Percentiles rank a stretch among this genome's conserved stretches.
Conservation (phyloP, 495 filamentous ascomycete species). For the Podospora tetraspora region DNA sequence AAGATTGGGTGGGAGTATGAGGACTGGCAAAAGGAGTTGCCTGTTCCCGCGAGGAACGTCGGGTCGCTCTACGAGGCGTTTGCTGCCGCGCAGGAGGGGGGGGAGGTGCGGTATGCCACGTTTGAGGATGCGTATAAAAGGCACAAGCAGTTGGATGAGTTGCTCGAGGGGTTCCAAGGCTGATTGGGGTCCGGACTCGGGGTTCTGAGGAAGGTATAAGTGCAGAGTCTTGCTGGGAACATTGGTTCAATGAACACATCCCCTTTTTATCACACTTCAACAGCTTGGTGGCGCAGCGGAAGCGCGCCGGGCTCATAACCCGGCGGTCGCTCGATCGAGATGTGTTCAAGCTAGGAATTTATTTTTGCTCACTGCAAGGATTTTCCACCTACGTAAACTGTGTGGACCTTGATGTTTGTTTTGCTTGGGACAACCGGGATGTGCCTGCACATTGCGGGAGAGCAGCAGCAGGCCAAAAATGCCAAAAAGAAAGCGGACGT, state of each 20-base stretch:
- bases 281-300: neutral
- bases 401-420: no score
- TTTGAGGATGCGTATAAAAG: constrained; percentile 42
- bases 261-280: neutral
- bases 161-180: constrained; percentile 7
- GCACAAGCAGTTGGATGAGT: constrained; percentile 34
- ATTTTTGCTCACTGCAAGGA: neutral
- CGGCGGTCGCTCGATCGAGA: neutral
- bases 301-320: neutral
- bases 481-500: neutral
- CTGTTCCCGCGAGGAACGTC: constrained; percentile 37
- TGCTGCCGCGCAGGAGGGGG: constrained; percentile 23
- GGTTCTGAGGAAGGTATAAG: neutral
- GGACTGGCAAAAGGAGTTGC: constrained; percentile 37
- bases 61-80: constrained; percentile 48
- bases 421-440: no score
- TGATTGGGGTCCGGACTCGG: neutral
- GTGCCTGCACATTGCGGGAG: neutral
- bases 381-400: no score
- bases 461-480: neutral
- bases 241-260: neutral
- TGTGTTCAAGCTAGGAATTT: neutral
- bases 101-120: constrained; percentile 23
- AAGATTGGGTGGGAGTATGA: constrained; percentile 40
- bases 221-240: neutral